These are phyloP conservation scores for Phytophthora lateralis DNA, from an alignment of 352 stramenopile genomes.

Conservation along the genomic window DNA sequence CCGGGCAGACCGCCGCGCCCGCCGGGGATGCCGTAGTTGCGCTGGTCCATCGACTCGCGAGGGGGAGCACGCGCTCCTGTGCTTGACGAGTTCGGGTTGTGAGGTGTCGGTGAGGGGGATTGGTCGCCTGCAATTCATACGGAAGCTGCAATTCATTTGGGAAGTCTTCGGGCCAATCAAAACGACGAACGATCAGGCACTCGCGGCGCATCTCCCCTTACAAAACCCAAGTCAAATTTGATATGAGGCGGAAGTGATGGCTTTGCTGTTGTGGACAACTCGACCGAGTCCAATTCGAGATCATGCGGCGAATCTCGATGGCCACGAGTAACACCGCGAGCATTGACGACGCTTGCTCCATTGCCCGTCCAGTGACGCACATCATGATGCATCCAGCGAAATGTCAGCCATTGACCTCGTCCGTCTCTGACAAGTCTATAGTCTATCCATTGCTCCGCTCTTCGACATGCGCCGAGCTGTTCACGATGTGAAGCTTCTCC, in stretches of 20 bases:
- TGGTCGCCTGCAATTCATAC: conserved; percentile 16
- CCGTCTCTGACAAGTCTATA: not conserved
- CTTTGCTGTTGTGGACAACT: no score
- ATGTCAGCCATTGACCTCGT: no score
- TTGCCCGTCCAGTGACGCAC: no score
- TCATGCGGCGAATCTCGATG: no score
- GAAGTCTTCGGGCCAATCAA: conserved; percentile 22
- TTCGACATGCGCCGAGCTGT: not conserved
- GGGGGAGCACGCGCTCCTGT: no score
- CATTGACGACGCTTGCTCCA: no score
- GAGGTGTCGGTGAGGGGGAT: conserved; percentile 1
- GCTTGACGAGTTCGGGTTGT: conserved; percentile 15
- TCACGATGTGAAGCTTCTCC: not conserved
- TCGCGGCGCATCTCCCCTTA: not conserved
- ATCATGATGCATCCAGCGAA: no score
- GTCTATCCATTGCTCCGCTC: not conserved
- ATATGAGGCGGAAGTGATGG: no score
- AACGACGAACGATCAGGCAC: conserved; percentile 7
- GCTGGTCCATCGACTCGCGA: conserved; percentile 53
- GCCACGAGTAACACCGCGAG: no score
- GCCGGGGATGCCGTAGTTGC: conserved; percentile 63
- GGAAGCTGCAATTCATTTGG: conserved; percentile 15
- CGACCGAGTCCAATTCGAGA: no score
- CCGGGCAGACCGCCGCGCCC: conserved; percentile 45
- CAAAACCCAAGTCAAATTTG: conserved; percentile 13